Percentiles rank a stretch among this genome's conserved stretches.
Conservation (phyloP, 768 basidiomycete genomes). For the Trametes coccinea region DNA sequence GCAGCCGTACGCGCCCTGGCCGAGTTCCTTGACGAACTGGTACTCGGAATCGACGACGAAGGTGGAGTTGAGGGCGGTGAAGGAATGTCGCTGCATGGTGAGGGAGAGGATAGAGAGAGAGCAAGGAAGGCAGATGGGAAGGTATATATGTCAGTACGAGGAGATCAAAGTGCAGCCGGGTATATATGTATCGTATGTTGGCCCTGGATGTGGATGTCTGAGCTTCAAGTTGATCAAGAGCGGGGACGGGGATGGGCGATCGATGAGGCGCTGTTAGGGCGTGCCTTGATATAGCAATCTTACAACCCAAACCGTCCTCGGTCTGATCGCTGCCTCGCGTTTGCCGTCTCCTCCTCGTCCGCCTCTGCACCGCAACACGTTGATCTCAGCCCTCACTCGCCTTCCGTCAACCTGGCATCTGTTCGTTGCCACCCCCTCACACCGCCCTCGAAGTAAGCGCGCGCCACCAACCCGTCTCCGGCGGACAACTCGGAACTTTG, state of each 20-base stretch:
- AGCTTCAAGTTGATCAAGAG: too few relatives aligned
- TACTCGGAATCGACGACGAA: conserved; percentile 90
- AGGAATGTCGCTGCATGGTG: conserved; percentile 72
- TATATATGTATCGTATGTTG: too few relatives aligned
- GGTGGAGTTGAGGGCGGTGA: conserved; percentile 81
- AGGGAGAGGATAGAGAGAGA: not conserved
- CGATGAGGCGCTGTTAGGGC: conserved; percentile 16
- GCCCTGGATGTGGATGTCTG: too few relatives aligned
- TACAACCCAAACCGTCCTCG: too few relatives aligned
- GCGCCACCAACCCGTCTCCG: too few relatives aligned
- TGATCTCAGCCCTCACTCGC: not conserved
- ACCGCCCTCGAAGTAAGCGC: not conserved
- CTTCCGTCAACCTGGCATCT: not conserved
- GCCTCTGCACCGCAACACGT: not conserved
- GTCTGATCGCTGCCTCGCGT: too few relatives aligned
- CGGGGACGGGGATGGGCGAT: not conserved
- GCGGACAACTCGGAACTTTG: too few relatives aligned
- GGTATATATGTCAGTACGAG: not conserved
- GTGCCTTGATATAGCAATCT: conserved; percentile 9
- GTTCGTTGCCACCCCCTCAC: conserved; percentile 3
- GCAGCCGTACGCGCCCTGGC: conserved; percentile 93
- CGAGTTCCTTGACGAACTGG: conserved; percentile 94
- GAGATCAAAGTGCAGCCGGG: too few relatives aligned
- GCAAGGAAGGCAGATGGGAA: not conserved
- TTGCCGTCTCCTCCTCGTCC: not conserved